Base-by-base conservation (phyloP, 257 asterid species). In the Ilex aquifolium region DNA sequence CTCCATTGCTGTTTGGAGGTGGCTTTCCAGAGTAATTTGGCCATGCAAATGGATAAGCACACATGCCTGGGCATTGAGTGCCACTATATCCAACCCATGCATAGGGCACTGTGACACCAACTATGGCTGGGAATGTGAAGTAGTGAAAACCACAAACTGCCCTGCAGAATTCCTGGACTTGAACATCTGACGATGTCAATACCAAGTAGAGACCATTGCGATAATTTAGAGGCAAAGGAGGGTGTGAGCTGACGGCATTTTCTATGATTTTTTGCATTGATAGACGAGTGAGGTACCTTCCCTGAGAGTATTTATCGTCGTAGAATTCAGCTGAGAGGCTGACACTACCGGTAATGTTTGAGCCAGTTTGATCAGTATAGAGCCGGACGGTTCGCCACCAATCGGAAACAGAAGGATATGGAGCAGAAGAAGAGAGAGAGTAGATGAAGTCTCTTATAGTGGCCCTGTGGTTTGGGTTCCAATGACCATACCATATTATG, bases 51-150 rank as follows among this genome's bases (percentile, higher is more conserved):
- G 95, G 95, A 48, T 78, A 82, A 5, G 96, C 95, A 14, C 96
- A 88, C 77, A 76, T 78, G 0, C 86, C 90, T 5, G 96, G 80
- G 44, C 96, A 88, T 15, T 86, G 95, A 3, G 48, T 56, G 2
- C 96, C 96, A 49, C 92, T 83, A 48, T 88, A 57, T 12, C 95
- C 96, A 7, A 86, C 65, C 96, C 95, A 88, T 5, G 90, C 88
- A 57, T 80, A 88, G 8, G 96, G 96, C 66, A 83, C 32, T 0
- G 95, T 86, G 15, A 70, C 86, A 6, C 92, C 96, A 10, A 77
- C 92, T 4, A 88, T 59, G 0, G 86, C 78, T 0, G 95, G 82
- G 54, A 82, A 86, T 6, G 96, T 86, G 74, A 88, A 88, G 64
- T 86, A 83, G 57, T 88, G 96, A 63, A 82, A 88, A 1, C 95